These are phyloP conservation scores for Linaria vulgaris DNA, from an alignment of 257 asterid genomes.

Conservation along the genomic window DNA sequence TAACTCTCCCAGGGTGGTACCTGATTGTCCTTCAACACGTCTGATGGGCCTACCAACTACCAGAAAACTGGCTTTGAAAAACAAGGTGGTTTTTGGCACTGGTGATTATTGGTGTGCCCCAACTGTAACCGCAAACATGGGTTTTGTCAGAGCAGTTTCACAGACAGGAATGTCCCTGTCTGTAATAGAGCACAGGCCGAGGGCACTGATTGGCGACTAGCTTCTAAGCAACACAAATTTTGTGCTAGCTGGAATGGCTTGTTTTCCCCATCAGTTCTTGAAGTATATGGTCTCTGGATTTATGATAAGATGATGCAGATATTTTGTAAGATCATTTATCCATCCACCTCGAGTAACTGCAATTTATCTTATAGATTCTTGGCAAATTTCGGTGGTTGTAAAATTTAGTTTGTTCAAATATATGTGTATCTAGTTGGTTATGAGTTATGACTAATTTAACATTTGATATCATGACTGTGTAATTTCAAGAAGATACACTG, in stretches of 20 bases:
- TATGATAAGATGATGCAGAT: conserved; percentile 17
- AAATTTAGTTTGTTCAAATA: conserved; percentile 3
- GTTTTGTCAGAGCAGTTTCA: conserved; percentile 79
- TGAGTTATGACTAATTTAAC: no score
- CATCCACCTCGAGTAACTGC: conserved; percentile 14
- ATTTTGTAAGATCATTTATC: neutral
- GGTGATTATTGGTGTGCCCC: conserved; percentile 87
- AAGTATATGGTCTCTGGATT: neutral
- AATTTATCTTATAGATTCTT: neutral
- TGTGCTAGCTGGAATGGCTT: conserved; percentile 5
- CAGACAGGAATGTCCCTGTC: conserved; percentile 89
- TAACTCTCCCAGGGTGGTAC: conserved; percentile 64
- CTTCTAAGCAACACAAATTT: neutral
- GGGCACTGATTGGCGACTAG: conserved; percentile 84
- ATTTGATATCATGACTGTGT: no score
- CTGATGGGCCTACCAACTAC: conserved; percentile 74
- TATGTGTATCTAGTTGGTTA: neutral
- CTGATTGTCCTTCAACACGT: conserved; percentile 80
- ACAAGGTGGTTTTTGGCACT: conserved; percentile 90
- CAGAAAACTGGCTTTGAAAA: conserved; percentile 80
- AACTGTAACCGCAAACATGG: conserved; percentile 90
- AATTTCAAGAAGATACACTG: no score
- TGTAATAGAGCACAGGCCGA: conserved; percentile 73
- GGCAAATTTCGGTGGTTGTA: neutral
- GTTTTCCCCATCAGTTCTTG: conserved; percentile 3